Percentiles rank a stretch among this genome's conserved stretches.
Evolutionary conservation across 2,329 filamentous ascomycete species (phyloP).

Genomic region (Pseudogymnoascus sp.): DNA sequence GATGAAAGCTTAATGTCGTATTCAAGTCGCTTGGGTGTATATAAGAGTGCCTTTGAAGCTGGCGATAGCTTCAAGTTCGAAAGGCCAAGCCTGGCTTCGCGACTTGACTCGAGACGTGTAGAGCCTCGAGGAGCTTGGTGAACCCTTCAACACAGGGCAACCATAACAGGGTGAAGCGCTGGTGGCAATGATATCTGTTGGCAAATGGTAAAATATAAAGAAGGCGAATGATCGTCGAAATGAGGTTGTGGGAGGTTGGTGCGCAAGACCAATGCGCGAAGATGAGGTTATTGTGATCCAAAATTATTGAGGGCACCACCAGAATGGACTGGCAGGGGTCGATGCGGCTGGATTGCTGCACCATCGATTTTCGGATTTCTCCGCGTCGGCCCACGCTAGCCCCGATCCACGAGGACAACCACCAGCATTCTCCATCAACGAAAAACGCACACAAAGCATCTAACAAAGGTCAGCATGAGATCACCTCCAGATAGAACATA

Average conservation of each 20-base stretch:
- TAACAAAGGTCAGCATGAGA: background rate
- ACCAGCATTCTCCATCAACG: background rate
- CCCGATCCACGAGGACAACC: background rate
- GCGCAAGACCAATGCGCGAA: conserved; percentile 2
- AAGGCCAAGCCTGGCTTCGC: conserved; percentile 7
- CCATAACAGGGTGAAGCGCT: conserved; percentile 1
- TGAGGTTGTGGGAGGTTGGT: conserved; percentile 3
- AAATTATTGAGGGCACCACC: conserved; percentile 7
- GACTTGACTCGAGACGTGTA: conserved; percentile 8
- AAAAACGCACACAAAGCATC: background rate
- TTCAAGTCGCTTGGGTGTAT: background rate
- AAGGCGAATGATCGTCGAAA: background rate
- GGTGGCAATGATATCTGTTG: background rate
- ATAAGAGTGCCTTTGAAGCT: conserved; percentile 2
- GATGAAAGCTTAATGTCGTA: background rate
- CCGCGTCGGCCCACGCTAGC: background rate
- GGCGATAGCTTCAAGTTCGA: conserved; percentile 5
- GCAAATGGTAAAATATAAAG: background rate
- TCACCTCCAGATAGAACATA: background rate
- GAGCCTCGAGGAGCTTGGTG: conserved; percentile 7
- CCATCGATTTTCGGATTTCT: conserved; percentile 5
- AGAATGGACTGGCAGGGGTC: conserved; percentile 5
- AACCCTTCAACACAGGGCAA: conserved; percentile 7
- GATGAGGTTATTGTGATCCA: conserved; percentile 7
- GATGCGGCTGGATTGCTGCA: conserved; percentile 3